Percentiles rank a stretch among this genome's conserved stretches.
These are phyloP conservation scores for Endocalyx cinctus DNA, from an alignment of 2,329 filamentous ascomycete genomes.

Conservation along the genomic window DNA sequence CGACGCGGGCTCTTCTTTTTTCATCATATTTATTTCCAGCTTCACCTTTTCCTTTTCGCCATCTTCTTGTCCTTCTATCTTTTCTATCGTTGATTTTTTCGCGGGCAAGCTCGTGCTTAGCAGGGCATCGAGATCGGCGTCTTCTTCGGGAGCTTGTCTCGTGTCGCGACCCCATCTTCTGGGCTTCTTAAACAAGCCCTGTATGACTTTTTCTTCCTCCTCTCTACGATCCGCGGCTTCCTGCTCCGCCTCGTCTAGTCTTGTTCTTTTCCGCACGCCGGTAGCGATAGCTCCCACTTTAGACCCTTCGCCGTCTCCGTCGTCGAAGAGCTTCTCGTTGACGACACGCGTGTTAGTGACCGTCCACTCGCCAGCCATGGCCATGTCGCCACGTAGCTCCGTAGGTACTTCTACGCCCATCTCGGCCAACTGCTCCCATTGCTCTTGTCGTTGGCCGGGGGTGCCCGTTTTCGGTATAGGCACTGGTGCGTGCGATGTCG, in stretches of 20 bases:
- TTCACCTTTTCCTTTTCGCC: constrained; percentile 20
- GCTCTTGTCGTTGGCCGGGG: constrained; percentile 68
- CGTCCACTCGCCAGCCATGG: constrained; percentile 86
- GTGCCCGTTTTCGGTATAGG: no score
- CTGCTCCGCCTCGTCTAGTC: constrained; percentile 33
- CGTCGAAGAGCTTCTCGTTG: constrained; percentile 36
- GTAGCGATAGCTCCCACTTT: constrained; percentile 44
- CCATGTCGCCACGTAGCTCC: constrained; percentile 73
- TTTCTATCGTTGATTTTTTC: constrained; percentile 21
- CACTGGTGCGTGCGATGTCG: constrained; percentile 25
- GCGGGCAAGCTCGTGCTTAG: constrained; percentile 34
- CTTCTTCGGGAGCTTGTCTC: constrained; percentile 44
- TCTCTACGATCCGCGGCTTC: constrained; percentile 55
- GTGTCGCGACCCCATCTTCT: constrained; percentile 50
- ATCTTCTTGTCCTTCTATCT: no score
- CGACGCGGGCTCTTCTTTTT: constrained; percentile 21
- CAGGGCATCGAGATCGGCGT: constrained; percentile 59
- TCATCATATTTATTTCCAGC: constrained; percentile 1
- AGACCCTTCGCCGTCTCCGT: constrained; percentile 34
- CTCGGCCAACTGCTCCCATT: constrained; percentile 81
- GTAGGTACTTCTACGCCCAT: constrained; percentile 83
- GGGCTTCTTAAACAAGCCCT: constrained; percentile 56
- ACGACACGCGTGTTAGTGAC: constrained; percentile 61
- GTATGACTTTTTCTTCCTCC: constrained; percentile 56
- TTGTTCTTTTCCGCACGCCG: constrained; percentile 56